Evolutionary conservation across 1,139 yeast species (phyloP).

Genomic region (Candida sp.): DNA sequence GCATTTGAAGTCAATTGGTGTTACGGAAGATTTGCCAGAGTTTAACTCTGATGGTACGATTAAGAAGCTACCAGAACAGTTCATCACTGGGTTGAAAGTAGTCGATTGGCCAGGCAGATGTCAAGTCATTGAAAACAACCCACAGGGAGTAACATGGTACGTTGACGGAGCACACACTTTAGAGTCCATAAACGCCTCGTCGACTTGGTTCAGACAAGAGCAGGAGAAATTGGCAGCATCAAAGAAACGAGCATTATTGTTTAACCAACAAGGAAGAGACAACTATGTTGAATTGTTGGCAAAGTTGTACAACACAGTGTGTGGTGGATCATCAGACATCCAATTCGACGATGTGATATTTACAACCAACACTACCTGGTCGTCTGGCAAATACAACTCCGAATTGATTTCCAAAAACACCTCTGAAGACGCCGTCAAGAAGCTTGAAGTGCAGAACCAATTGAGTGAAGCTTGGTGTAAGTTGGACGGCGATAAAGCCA

Average conservation of each 20-base stretch:
- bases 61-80: conserved; percentile 56
- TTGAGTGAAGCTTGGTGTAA: conserved; percentile 73
- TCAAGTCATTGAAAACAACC: conserved; percentile 59
- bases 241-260: conserved; percentile 55
- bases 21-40: conserved; percentile 27
- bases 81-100: conserved; percentile 64
- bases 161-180: conserved; percentile 97
- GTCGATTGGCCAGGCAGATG: conserved; percentile 97
- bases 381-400: conserved; percentile 76
- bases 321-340: conserved; percentile 18
- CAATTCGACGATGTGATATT: conserved; percentile 79
- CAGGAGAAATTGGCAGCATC: conserved; percentile 18
- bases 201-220: conserved; percentile 69
- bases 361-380: conserved; percentile 93
- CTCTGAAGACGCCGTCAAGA: conserved; percentile 76
- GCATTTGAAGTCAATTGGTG: conserved; percentile 59
- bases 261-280: conserved; percentile 93
- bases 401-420: conserved; percentile 89
- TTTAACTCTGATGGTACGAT: conserved; percentile 19
- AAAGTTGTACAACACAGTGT: conserved; percentile 50
- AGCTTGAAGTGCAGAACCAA: conserved; percentile 78
- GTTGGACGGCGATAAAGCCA: conserved; percentile 42
- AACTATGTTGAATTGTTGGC: conserved; percentile 69
- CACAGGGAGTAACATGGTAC: conserved; percentile 67
- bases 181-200: conserved; percentile 83